Percentiles rank a stretch among this genome's conserved stretches.
Evolutionary conservation across 495 filamentous ascomycete genomes (phyloP).

Genomic region (Pyrenopolyporus hunteri): DNA sequence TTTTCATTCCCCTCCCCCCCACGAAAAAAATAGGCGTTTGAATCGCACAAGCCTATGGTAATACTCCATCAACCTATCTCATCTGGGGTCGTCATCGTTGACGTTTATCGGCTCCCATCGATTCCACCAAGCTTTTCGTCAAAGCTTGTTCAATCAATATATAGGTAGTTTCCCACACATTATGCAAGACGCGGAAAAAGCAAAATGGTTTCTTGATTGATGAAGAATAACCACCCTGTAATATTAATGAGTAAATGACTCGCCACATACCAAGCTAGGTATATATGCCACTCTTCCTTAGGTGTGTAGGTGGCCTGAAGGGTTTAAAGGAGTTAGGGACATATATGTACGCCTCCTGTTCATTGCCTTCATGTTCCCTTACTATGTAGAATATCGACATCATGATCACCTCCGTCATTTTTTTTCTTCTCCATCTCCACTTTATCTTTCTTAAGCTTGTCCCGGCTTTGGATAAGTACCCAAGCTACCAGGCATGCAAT

Average conservation of each 20-base stretch:
- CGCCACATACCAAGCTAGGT: too few relatives aligned
- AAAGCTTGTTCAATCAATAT: constrained; percentile 4
- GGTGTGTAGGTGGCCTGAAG: too few relatives aligned
- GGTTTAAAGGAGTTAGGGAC: too few relatives aligned
- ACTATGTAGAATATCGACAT: constrained; percentile 17
- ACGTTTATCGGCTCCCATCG: constrained; percentile 1
- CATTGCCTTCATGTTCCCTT: too few relatives aligned
- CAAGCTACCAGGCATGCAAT: too few relatives aligned
- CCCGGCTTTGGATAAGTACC: constrained; percentile 3
- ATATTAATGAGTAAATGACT: constrained; percentile 16
- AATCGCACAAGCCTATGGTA: too few relatives aligned
- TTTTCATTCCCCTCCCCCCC: not conserved
- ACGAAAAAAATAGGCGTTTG: not conserved
- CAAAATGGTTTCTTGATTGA: not conserved
- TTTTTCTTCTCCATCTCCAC: constrained; percentile 13
- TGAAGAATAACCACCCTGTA: too few relatives aligned
- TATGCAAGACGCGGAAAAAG: not conserved
- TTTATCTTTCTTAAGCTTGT: constrained; percentile 18
- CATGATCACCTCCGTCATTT: constrained; percentile 19
- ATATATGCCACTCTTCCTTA: too few relatives aligned
- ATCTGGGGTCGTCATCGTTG: constrained; percentile 2
- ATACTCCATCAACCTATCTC: too few relatives aligned
- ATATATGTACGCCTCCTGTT: not conserved
- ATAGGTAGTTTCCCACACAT: not conserved
- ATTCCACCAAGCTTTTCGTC: not conserved